These are phyloP conservation scores for Diddensiella santjacobensis DNA, from an alignment of 805 yeast species.

Conservation along the genomic window DNA sequence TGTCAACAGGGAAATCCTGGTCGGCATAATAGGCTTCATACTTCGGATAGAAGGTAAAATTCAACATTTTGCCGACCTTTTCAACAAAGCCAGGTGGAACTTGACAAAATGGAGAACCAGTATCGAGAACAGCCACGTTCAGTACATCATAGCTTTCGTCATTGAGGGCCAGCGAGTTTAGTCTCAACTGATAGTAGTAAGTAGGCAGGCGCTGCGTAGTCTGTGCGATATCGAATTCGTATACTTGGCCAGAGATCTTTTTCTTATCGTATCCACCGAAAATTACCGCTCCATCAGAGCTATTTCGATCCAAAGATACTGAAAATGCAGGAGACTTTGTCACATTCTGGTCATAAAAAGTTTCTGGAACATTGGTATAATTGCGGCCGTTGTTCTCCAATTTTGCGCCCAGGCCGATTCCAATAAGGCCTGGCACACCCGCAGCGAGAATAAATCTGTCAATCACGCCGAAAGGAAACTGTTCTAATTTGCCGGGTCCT, in stretches of 20 bases:
- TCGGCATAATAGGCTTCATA: constrained; percentile 28
- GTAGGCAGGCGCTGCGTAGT: constrained; percentile 10
- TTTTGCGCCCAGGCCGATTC: constrained; percentile 49
- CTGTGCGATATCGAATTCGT: constrained; percentile 22
- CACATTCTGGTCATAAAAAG: constrained; percentile 54
- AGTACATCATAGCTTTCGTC: constrained; percentile 20
- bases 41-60: constrained; percentile 23
- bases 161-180: constrained; percentile 22
- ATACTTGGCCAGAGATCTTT: constrained; percentile 27
- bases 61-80: constrained; percentile 26
- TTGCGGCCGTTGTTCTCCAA: constrained; percentile 25
- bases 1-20: constrained; percentile 5
- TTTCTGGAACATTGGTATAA: constrained; percentile 65
- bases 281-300: constrained; percentile 28
- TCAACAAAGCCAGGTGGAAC: constrained; percentile 31
- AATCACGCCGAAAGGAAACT: constrained; percentile 32
- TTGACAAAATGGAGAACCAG: constrained; percentile 33
- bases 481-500: constrained; percentile 15
- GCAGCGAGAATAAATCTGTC: constrained; percentile 39
- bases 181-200: constrained; percentile 23
- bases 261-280: constrained; percentile 32
- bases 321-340: constrained; percentile 61
- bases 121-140: constrained; percentile 28
- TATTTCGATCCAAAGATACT: constrained; percentile 46
- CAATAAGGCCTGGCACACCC: constrained; percentile 55